phyloP scores from a whole-genome alignment of 805 yeast species.

The Sugiyamaella marilandica region DNA sequence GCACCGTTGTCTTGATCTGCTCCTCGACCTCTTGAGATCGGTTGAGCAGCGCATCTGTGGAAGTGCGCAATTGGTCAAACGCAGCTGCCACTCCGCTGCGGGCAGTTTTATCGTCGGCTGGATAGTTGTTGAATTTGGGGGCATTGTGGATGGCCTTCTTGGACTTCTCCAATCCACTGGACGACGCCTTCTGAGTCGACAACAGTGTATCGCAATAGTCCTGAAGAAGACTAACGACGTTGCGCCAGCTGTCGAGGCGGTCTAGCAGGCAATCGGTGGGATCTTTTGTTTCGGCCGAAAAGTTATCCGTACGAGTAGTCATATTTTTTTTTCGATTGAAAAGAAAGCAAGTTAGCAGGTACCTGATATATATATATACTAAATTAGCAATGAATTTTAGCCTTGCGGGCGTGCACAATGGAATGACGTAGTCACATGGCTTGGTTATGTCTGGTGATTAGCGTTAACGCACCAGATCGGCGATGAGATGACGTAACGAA shows the following conservation, averaged over 20 bases:
- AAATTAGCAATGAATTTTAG: no score
- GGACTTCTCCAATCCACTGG: conserved; percentile 33
- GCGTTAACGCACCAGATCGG: background rate
- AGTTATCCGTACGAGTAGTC: background rate
- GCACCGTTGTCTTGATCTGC: conserved; percentile 34
- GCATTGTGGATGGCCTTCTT: conserved; percentile 31
- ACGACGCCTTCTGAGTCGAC: conserved; percentile 27
- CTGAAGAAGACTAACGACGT: conserved; percentile 28
- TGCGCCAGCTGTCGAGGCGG: conserved; percentile 39
- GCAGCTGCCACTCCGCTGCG: conserved; percentile 32
- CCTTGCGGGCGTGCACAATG: no score
- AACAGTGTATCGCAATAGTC: conserved; percentile 30
- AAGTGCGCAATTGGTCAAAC: conserved; percentile 30
- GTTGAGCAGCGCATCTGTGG: conserved; percentile 33
- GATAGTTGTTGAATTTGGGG: conserved; percentile 32
- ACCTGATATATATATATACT: no score
- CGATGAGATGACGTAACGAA: background rate
- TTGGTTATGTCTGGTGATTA: background rate
- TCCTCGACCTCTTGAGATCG: conserved; percentile 39
- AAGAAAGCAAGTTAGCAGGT: no score
- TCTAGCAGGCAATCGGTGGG: conserved; percentile 34
- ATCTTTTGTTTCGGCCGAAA: conserved; percentile 23
- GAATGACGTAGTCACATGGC: background rate
- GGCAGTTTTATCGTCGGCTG: background rate
- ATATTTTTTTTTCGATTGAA: background rate